These are phyloP conservation scores for Mucor racemosus DNA, from an alignment of 371 early-diverging fungal genomes.

Conservation along the genomic window DNA sequence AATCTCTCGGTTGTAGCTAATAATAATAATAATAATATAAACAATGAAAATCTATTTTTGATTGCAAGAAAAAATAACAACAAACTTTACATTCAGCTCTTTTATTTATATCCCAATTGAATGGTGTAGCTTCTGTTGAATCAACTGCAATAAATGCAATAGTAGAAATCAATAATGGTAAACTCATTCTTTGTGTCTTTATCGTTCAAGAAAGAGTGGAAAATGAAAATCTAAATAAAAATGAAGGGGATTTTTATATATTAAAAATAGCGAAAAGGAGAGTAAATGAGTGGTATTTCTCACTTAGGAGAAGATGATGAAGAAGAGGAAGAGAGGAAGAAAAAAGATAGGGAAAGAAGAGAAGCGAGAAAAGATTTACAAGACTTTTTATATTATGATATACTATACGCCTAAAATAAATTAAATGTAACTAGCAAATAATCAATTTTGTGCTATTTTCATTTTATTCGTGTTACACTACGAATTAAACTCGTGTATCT, in stretches of 20 bases:
- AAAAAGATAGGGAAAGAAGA: conserved; percentile 8
- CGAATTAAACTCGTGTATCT: conserved; percentile 9
- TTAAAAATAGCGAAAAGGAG: conserved; percentile 15
- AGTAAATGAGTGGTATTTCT: conserved; percentile 17
- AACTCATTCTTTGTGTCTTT: conserved; percentile 11
- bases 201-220: neutral
- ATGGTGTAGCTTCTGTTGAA: conserved; percentile 19
- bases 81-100: conserved; percentile 14
- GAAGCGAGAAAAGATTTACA: neutral
- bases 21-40: conserved; percentile 1
- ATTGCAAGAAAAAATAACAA: neutral
- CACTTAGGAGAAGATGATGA: conserved; percentile 8
- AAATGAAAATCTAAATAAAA: neutral
- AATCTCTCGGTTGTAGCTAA: neutral
- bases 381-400: neutral
- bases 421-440: conserved; percentile 12
- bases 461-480: conserved; percentile 12
- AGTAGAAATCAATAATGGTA: conserved; percentile 18
- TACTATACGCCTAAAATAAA: conserved; percentile 11
- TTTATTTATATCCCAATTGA: conserved; percentile 16
- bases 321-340: conserved; percentile 3
- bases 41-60: conserved; percentile 6
- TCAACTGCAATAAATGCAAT: conserved; percentile 17
- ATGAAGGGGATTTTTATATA: neutral
- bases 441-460: conserved; percentile 18